A percentile compares a stretch with the other conserved stretches of the same genome.
Evolutionary conservation across 2,329 filamentous ascomycete genomes (phyloP).

Genomic region (Fusarium sp.): DNA sequence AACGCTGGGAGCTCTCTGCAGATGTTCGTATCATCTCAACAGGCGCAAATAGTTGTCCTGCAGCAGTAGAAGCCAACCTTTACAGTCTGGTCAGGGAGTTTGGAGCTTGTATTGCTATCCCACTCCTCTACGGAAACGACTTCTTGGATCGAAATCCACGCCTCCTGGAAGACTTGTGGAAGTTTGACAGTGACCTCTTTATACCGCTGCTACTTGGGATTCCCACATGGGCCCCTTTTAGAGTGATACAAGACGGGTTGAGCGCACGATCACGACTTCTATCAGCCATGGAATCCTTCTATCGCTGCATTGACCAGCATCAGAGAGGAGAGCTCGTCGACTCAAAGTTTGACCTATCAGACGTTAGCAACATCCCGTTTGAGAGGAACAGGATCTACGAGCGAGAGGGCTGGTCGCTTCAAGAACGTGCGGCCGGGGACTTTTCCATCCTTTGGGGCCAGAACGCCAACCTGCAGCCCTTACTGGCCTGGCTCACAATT

Average conservation of each 20-base stretch:
- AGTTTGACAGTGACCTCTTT: conserved; percentile 39
- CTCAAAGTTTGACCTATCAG: conserved; percentile 21
- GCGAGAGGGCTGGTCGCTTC: conserved; percentile 18
- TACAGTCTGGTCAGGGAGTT: conserved; percentile 33
- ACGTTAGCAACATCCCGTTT: conserved; percentile 18
- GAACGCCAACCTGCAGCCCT: conserved; percentile 37
- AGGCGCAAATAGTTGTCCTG: background rate
- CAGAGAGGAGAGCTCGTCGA: conserved; percentile 6
- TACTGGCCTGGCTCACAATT: conserved; percentile 37
- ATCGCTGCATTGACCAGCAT: conserved; percentile 13
- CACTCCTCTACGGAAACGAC: conserved; percentile 37
- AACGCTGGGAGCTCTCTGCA: conserved; percentile 35
- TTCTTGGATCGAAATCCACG: conserved; percentile 23
- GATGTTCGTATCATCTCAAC: background rate
- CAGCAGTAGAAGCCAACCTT: conserved; percentile 19
- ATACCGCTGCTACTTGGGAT: conserved; percentile 34
- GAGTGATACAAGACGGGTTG: conserved; percentile 27
- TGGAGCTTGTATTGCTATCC: conserved; percentile 38
- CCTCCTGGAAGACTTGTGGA: conserved; percentile 36
- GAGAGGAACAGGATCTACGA: conserved; percentile 32
- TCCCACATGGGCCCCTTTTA: conserved; percentile 34
- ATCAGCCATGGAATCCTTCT: conserved; percentile 6
- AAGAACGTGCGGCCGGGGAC: conserved; percentile 17
- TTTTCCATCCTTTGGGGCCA: conserved; percentile 32
- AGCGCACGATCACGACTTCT: conserved; percentile 30